Evolutionary conservation across 148 eudicot species (phyloP).

Genomic region (Fagopyrum tataricum): DNA sequence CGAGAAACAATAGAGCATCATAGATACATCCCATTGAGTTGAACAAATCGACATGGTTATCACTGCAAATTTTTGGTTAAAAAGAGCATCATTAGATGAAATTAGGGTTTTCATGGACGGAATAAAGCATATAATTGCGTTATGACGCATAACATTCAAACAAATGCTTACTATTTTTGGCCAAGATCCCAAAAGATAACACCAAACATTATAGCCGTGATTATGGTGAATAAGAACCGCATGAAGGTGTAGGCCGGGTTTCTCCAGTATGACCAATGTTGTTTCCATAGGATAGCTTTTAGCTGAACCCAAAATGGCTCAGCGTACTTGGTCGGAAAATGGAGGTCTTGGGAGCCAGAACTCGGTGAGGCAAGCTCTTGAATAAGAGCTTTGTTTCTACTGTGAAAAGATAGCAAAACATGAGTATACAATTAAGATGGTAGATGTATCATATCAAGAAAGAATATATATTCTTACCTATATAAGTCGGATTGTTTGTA

Average conservation of each 20-base stretch:
- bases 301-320: conserved; percentile 9
- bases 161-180: background rate
- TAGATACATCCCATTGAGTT: conserved; percentile 22
- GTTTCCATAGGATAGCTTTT: conserved; percentile 11
- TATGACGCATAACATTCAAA: no score
- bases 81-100: no score
- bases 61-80: no score
- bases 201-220: conserved; percentile 10
- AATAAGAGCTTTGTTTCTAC: conserved; percentile 17
- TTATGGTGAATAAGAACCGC: conserved; percentile 10
- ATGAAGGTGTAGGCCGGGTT: conserved; percentile 14
- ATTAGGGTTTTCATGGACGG: no score
- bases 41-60: conserved; percentile 7
- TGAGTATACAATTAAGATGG: background rate
- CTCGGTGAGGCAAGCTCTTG: conserved; percentile 1
- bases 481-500: conserved; percentile 15
- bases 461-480: conserved; percentile 3
- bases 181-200: conserved; percentile 17
- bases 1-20: conserved; percentile 18
- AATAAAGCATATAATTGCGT: no score
- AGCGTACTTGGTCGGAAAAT: conserved; percentile 5
- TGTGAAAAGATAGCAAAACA: background rate
- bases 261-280: conserved; percentile 16
- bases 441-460: background rate
- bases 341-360: conserved; percentile 9